phyloP scores from a whole-genome alignment of 352 stramenopile genomes.

The Phytophthora constricta region DNA sequence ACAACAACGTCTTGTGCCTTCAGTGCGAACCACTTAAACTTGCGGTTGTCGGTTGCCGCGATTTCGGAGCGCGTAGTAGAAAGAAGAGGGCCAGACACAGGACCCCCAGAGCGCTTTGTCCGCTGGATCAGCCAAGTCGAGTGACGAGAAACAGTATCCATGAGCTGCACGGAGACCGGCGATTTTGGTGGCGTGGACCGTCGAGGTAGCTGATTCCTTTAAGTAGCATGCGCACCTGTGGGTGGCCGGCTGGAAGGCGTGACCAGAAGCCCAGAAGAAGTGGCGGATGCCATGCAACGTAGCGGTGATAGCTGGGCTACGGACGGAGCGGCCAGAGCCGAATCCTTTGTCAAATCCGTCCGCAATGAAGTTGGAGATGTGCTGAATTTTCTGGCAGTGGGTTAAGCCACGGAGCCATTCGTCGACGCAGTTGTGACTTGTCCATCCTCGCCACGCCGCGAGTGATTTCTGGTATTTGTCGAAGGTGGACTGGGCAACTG shows the following conservation, averaged over 20 bases:
- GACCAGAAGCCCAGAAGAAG: background rate
- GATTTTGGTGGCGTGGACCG: background rate
- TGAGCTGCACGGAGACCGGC: background rate
- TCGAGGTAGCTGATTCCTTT: background rate
- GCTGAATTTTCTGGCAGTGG: background rate
- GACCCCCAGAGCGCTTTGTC: conserved; percentile 13
- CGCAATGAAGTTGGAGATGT: background rate
- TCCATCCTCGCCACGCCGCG: background rate
- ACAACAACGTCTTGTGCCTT: background rate
- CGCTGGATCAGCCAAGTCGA: background rate
- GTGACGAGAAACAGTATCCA: background rate
- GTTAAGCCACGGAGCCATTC: background rate
- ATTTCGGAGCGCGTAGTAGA: background rate
- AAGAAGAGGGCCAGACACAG: conserved; percentile 14
- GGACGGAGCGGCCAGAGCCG: background rate
- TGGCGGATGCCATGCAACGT: background rate
- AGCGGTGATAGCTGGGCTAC: background rate
- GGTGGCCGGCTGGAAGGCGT: background rate
- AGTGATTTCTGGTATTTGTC: background rate
- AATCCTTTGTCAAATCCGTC: background rate
- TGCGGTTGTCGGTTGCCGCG: background rate
- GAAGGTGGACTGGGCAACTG: no score
- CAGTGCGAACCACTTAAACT: background rate
- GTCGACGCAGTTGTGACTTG: no score
- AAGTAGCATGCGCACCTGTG: conserved; percentile 8